Conservation (phyloP, 2,329 filamentous ascomycete species). For the Hymenoscyphus salicellus region DNA sequence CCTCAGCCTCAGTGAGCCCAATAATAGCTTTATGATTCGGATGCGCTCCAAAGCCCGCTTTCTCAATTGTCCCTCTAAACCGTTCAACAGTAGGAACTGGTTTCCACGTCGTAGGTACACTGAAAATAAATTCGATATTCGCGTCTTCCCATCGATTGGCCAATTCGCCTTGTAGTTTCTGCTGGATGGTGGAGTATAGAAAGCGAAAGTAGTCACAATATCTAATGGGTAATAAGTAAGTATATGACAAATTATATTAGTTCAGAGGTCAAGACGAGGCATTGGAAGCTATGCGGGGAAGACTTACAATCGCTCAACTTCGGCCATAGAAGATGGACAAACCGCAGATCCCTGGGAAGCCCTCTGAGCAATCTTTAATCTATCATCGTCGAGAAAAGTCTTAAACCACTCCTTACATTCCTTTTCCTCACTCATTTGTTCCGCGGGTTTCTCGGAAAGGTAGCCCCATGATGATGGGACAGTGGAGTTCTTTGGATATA, state of each 20-base stretch:
- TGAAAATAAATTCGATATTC: constrained; percentile 42
- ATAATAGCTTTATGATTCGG: constrained; percentile 41
- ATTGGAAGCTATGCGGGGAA: background rate
- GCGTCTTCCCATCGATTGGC: constrained; percentile 26
- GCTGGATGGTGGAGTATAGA: constrained; percentile 36
- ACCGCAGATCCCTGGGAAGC: constrained; percentile 26
- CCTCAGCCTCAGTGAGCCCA: constrained; percentile 52
- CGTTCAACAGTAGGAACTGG: constrained; percentile 37
- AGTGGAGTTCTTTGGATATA: constrained; percentile 19
- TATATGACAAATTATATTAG: background rate
- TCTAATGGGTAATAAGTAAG: background rate
- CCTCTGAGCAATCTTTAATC: constrained; percentile 25
- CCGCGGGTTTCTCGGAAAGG: constrained; percentile 31
- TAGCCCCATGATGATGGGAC: constrained; percentile 38
- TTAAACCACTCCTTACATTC: constrained; percentile 40
- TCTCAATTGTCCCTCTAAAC: constrained; percentile 34
- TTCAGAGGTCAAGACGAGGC: background rate
- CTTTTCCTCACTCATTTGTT: constrained; percentile 30
- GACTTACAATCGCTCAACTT: constrained; percentile 16
- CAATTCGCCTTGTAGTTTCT: constrained; percentile 29
- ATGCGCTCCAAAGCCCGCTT: constrained; percentile 33
- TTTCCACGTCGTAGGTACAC: constrained; percentile 44
- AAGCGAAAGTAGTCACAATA: constrained; percentile 36
- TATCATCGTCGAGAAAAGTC: constrained; percentile 36
- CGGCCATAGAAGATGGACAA: constrained; percentile 28